Evolutionary conservation across 2,329 filamentous ascomycete species (phyloP).

Genomic region (Arthrobotrys musiformis): DNA sequence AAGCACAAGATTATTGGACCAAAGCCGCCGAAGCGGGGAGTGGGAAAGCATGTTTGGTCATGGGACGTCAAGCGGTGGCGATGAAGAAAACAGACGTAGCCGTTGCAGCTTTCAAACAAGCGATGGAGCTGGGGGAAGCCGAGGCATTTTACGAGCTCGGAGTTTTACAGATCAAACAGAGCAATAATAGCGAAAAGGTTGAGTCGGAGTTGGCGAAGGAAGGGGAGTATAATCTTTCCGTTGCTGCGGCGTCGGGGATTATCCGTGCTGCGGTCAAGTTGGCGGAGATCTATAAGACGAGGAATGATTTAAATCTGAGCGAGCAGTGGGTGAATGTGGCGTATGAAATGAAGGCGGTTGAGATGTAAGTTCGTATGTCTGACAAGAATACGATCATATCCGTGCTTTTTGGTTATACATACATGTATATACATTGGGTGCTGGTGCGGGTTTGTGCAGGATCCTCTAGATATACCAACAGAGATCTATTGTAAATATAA

Average conservation of each 20-base stretch:
- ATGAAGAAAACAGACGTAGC: conserved; percentile 33
- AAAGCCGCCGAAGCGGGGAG: conserved; percentile 37
- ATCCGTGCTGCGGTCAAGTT: conserved; percentile 11
- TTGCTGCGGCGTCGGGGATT: conserved; percentile 27
- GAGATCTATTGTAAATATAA: neutral
- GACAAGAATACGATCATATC: no score
- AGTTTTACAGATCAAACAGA: conserved; percentile 26
- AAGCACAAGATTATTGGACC: conserved; percentile 26
- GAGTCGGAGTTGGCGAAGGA: neutral
- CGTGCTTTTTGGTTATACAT: no score
- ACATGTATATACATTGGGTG: neutral
- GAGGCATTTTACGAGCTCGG: conserved; percentile 56
- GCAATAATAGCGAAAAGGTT: neutral
- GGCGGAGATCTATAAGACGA: conserved; percentile 34
- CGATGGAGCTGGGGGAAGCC: conserved; percentile 42
- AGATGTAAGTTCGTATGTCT: no score
- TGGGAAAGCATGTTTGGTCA: conserved; percentile 23
- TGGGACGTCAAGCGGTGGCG: conserved; percentile 10
- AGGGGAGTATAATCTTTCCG: conserved; percentile 44
- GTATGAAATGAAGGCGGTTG: conserved; percentile 15
- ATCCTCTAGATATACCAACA: neutral
- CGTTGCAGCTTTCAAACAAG: conserved; percentile 52
- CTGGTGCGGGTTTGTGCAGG: neutral
- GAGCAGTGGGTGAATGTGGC: conserved; percentile 12
- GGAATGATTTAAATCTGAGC: conserved; percentile 22